Evolutionary conservation across 2,329 filamentous ascomycete genomes (phyloP), one percentile per base, ranked within the genome.

Genomic region (Paraconiothyrium brasiliense): DNA sequence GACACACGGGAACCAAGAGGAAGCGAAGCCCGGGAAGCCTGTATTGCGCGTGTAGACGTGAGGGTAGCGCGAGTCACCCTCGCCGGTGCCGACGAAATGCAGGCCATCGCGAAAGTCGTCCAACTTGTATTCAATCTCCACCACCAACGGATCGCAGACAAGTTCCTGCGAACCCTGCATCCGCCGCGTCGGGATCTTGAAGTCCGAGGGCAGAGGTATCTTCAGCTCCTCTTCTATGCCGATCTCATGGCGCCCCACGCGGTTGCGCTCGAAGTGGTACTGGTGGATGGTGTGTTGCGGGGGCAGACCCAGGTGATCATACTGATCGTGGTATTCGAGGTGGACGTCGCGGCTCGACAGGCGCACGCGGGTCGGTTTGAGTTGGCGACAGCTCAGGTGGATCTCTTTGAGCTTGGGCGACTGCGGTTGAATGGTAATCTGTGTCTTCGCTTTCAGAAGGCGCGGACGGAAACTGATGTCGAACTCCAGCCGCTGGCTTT

Each of bases 21-120:
- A 94, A 0, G 93, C 90, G 20, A 89, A 90, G 34, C 94, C 93
- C 0, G 93, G 88, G 63, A 92, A 90, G 46, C 90, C 83, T 2
- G 90, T 91, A 72, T 94, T 93, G 44, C 90, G 90, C 0, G 94
- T 97, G 77, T 97, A 99, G 52, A 92, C 89, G 80, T 99, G 94
- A 0, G 95, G 93, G 76, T 94, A 99, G 63, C 94, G 87, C 59
- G 84, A 84, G 75, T 97, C 94, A 54, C 89, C 87, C 59, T 90
- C 89, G 48, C 93, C 89, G 41, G 95, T 86, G 4, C 95, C 94
- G 16, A 96, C 92, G 79, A 97, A 99, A 63, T 97, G 94, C 60
- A 98, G 79, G 24, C 93, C 94, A 76, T 99, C 95, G 49, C 92
- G 86, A 54, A 94, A 90, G 68, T 88, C 87, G 54, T 87, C 88